Evolutionary conservation across 2,329 filamentous ascomycete genomes (phyloP), one percentile per base, ranked within the genome.

Genomic region (Endothia cerciana): DNA sequence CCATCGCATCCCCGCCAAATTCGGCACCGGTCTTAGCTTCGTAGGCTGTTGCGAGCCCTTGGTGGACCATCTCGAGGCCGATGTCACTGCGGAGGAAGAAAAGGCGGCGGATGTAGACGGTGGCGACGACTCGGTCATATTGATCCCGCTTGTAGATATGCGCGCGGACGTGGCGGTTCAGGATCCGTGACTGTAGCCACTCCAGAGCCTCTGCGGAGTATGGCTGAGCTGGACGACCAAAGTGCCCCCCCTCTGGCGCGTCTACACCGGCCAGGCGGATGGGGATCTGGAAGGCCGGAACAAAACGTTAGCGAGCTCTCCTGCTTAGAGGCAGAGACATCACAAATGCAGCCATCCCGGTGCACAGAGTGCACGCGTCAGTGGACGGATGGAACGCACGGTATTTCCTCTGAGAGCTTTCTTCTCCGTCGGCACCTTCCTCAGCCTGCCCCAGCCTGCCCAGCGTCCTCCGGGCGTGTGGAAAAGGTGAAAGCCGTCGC

Each of bases 401-500:
- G 94, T 97, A 70, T 90, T 88, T 67, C 90, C 88, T 74, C 87
- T 92, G 68, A 97, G 79, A 38, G 88, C 85, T 65, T 89, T 86
- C 74, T 85, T 90, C 65, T 84, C 87, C 15, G 80, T 83, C 1
- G 93, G 94, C 7, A 97, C 84, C 66, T 79, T 89, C 73, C 93
- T 89, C 69, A 95, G 74, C 93, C 92, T 97, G n/a, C 91, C 93
- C 95, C 95, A 99, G 62, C 95, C 95, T 13, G 90, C 85, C 61
- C 94, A 77, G 70, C 89, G 85, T 13, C 95, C 95, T n/a, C 94
- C 94, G 0, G 95, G 95, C 0, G 93, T 98, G 77, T 99, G 95
- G 76, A 91, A 99, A 58, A 99, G 77, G 71, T 95, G 91, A 77
- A 99, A 97, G 75, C 94, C 94, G 78, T 99, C 95, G 4, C 93